Evolutionary conservation across 345 rosid genomes (phyloP).

Genomic region (Fremontodendron californicum): DNA sequence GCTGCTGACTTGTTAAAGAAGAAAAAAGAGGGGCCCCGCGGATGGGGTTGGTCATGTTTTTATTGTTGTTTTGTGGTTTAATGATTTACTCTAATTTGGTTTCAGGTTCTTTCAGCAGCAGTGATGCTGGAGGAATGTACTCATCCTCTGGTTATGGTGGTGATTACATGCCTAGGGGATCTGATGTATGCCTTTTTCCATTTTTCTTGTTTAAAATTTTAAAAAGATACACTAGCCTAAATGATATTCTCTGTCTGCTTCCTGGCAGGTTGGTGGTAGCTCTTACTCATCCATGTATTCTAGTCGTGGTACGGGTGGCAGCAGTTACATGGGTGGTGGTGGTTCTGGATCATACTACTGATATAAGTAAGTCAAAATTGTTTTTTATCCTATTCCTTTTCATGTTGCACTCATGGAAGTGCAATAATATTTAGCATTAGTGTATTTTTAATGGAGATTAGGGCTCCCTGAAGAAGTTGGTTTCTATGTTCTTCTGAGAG

Average conservation of each 20-base stretch:
- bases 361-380: constrained; percentile 47
- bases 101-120: constrained; percentile 75
- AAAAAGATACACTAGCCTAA: not conserved
- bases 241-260: not conserved
- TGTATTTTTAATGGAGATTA: constrained; percentile 23
- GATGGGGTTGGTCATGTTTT: not conserved
- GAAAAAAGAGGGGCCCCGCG: not conserved
- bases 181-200: constrained; percentile 52
- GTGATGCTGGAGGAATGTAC: constrained; percentile 76
- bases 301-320: constrained; percentile 75
- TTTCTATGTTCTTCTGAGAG: constrained; percentile 32
- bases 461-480: constrained; percentile 28
- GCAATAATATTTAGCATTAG: constrained; percentile 4
- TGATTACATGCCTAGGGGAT: constrained; percentile 64
- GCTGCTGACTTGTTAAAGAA: not conserved
- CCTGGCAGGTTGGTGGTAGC: constrained; percentile 77
- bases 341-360: constrained; percentile 90
- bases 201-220: not conserved
- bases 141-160: constrained; percentile 66
- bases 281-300: constrained; percentile 84
- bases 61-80: not conserved
- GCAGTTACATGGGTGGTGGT: constrained; percentile 63
- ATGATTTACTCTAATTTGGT: constrained; percentile 17
- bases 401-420: constrained; percentile 11
- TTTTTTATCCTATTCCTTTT: constrained; percentile 16